Evolutionary conservation across 2,329 filamentous ascomycete species (phyloP), one percentile per base, ranked within the genome.

Genomic region (Ceratocystis destructans): DNA sequence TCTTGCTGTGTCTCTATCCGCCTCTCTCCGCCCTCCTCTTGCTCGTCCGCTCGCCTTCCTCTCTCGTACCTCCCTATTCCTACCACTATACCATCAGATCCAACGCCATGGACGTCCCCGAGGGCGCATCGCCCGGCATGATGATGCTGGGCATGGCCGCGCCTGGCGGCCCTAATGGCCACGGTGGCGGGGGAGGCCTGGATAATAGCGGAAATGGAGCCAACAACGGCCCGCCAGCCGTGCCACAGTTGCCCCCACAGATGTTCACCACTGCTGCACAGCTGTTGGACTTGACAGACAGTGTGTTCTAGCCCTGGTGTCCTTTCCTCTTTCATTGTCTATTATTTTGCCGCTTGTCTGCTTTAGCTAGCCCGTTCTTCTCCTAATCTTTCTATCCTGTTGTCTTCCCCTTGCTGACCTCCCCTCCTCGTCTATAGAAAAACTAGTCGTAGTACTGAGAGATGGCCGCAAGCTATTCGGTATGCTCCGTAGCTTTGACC

Each of bases 201-300:
- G 46, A 50, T 10, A 50, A n/a, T 12, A n/a, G 46, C n/a, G 46
- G 46, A 7, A 20, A 10, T 22, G 46, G 46, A n/a, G n/a, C 53
- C 53, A 57, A 57, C 53, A 57, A 57, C 22, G 80, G 82, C 22
- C 74, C 76, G 66, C 78, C 77, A 37, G 82, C 84, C 62, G 75
- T 78, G 66, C 78, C 79, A 61, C 88, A 90, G 76, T 79, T 93
- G 48, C 89, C 89, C 15, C 92, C 92, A 68, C 93, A 99, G 79
- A 96, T 97, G 88, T 99, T 99, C 78, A 96, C 94, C 20, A 99
- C 94, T 41, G 94, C 94, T 41, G 92, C 94, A 65, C 94, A 97
- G 79, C 80, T 99, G 68, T 80, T 99, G 68, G 94, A 99, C 75
- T 82, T 99, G 73, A 97, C 94, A 72, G 94, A 99, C 79, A 99